These are phyloP conservation scores for Eucommia ulmoides DNA, from an alignment of 257 asterid species.

Conservation along the genomic window DNA sequence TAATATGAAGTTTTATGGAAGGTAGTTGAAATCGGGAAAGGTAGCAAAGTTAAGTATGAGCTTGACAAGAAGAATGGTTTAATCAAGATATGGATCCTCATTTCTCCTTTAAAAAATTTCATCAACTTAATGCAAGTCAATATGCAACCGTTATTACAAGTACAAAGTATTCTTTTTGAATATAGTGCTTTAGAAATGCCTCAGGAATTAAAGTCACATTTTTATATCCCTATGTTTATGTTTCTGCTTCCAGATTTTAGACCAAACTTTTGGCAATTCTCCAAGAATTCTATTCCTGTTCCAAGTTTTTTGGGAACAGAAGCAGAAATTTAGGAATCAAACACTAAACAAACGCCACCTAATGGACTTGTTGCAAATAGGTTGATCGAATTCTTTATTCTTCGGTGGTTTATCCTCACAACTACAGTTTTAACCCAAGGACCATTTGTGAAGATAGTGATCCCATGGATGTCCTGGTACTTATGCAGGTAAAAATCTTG, in stretches of 20 bases:
- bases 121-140: too few relatives aligned
- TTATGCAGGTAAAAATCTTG: constrained; percentile 21
- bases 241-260: too few relatives aligned
- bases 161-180: background rate
- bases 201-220: background rate
- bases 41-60: constrained; percentile 87
- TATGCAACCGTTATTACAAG: too few relatives aligned
- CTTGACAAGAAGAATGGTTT: constrained; percentile 87
- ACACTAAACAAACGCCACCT: background rate
- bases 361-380: constrained; percentile 18
- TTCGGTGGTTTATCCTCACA: constrained; percentile 90
- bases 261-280: too few relatives aligned
- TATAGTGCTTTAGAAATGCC: background rate
- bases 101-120: background rate
- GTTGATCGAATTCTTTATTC: constrained; percentile 86
- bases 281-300: background rate
- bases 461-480: too few relatives aligned
- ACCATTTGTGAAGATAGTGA: constrained; percentile 86
- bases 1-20: too few relatives aligned
- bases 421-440: constrained; percentile 84
- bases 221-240: too few relatives aligned
- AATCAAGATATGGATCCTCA: constrained; percentile 39
- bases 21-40: too few relatives aligned
- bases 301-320: too few relatives aligned
- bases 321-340: too few relatives aligned